These are phyloP conservation scores for Russula compacta DNA, from an alignment of 768 basidiomycete genomes.

Conservation along the genomic window DNA sequence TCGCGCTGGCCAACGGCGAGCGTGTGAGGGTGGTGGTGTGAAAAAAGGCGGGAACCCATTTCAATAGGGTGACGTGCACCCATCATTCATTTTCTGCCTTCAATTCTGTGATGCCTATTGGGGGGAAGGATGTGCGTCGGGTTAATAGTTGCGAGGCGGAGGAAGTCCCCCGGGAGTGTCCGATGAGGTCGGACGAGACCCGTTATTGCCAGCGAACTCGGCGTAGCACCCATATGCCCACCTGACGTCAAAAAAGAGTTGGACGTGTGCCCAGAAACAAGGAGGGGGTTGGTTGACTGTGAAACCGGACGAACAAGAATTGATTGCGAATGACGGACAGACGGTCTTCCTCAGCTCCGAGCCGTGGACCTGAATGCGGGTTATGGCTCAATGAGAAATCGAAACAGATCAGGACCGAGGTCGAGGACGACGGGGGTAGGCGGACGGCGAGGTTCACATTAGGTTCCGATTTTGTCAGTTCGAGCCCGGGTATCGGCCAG, in stretches of 20 bases:
- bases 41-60: background rate
- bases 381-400: background rate
- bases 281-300: too few relatives aligned
- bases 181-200: conserved; percentile 7
- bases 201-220: background rate
- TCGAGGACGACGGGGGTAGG: background rate
- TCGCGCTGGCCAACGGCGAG: background rate
- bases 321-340: background rate
- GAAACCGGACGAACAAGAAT: too few relatives aligned
- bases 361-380: background rate
- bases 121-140: background rate
- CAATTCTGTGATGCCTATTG: conserved; percentile 1
- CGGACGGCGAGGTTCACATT: background rate
- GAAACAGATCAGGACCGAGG: background rate
- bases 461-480: conserved; percentile 8
- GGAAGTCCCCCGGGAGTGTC: background rate
- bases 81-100: background rate
- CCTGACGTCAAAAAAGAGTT: conserved; percentile 8
- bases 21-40: background rate
- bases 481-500: background rate
- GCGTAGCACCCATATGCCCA: background rate
- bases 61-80: background rate
- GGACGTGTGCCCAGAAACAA: background rate
- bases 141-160: background rate
- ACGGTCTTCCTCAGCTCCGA: background rate